phyloP scores from a whole-genome alignment of 371 early-diverging fungal species.

The Sporodiniella umbellata region DNA sequence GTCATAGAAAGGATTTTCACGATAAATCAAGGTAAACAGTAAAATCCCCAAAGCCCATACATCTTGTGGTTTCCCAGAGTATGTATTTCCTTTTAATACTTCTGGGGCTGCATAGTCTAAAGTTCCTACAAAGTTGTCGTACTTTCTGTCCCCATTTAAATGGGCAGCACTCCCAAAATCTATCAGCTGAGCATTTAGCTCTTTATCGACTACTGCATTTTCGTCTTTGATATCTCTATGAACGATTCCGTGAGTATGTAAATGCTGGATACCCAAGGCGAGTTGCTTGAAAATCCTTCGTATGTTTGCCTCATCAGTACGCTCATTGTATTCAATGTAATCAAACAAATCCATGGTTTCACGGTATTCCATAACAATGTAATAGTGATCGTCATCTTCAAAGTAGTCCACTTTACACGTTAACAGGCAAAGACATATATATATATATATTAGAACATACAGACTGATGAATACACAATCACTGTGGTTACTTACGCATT shows the following conservation, averaged over 20 bases:
- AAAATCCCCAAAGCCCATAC: slow-evolving; percentile 84
- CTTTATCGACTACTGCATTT: slow-evolving; percentile 61
- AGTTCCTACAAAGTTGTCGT: slow-evolving; percentile 75
- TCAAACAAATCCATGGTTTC: slow-evolving; percentile 74
- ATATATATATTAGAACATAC: not conserved
- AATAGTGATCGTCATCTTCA: slow-evolving; percentile 67
- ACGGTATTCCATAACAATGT: slow-evolving; percentile 68
- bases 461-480: no score
- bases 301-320: slow-evolving; percentile 56
- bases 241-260: slow-evolving; percentile 70
- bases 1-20: slow-evolving; percentile 81
- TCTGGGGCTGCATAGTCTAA: slow-evolving; percentile 76
- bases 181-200: slow-evolving; percentile 42
- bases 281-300: slow-evolving; percentile 61
- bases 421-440: no score
- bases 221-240: slow-evolving; percentile 82
- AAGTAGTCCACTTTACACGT: slow-evolving; percentile 49
- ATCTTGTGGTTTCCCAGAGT: slow-evolving; percentile 77
- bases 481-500: slow-evolving; percentile 43
- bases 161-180: slow-evolving; percentile 79
- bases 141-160: slow-evolving; percentile 53
- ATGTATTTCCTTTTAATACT: slow-evolving; percentile 64
- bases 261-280: slow-evolving; percentile 60
- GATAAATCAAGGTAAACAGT: slow-evolving; percentile 75
- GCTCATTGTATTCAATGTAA: slow-evolving; percentile 64